Base-by-base conservation (phyloP, 768 basidiomycete species). In the Lactarius pseudohatsudake region DNA sequence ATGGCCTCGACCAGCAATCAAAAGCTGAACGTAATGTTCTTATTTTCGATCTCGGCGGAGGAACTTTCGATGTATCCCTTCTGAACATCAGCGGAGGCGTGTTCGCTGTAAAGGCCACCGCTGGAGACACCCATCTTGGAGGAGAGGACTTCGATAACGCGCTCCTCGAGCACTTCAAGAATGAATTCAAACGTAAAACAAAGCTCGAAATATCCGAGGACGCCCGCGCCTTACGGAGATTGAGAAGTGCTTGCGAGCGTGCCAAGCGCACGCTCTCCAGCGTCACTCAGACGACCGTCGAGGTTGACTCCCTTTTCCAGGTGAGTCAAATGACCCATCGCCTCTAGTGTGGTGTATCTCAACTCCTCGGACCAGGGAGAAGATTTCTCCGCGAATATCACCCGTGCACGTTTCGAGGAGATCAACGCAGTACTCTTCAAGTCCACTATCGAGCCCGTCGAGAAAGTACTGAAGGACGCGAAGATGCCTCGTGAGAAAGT, bases 71-170 rank as follows among this genome's bases (percentile, higher is more conserved):
- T 91, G 97, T 98, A 64, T 99, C 97, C 63, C 88, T 99, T 64
- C 86, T 99, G 72, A 96, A 94, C 80, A 98, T 98, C 83, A 92
- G 85, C 72, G 96, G 95, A 76, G 96, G 96, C 81, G 94, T 98
- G 76, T 98, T 98, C 76, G 95, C 96, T 72, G 96, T 98, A 77
- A 98, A 98, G 85, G 95, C 97, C 54, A 98, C 97, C 71, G 95
- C 95, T 73, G 97, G 97, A 82, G 96, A 98, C 79, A 99, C 97
- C 72, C 97, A 98, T 81, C 84, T 98, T 78, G 97, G 96, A 82
- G 97, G 97, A 82, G 97, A 99, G 82, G 97, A 98, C 79, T 99
- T 99, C 76, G 97, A 99, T 81, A 99, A 99, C 81, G 87, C 93
- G 76, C 88, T 99, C 71, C 81, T 98, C 69, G 94, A 99, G 61